Evolutionary conservation across 1,139 yeast genomes (phyloP).

Genomic region (Protomyces gravidus): DNA sequence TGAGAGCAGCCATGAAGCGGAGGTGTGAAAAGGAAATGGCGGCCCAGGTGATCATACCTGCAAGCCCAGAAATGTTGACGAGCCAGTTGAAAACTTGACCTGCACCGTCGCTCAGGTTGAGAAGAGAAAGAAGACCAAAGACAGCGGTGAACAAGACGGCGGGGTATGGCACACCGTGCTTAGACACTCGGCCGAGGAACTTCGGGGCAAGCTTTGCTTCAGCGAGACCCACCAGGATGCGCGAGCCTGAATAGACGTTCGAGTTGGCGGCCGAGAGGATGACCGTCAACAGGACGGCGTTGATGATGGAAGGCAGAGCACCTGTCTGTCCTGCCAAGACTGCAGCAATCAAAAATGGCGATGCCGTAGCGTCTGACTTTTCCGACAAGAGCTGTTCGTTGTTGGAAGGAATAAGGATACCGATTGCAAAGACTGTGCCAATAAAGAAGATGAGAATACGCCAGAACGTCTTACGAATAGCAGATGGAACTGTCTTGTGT

Average conservation of each 20-base stretch:
- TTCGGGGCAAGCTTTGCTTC: slow-evolving; percentile 60
- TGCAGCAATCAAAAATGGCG: slow-evolving; percentile 75
- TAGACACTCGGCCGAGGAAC: slow-evolving; percentile 52
- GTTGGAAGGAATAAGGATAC: slow-evolving; percentile 67
- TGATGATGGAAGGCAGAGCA: slow-evolving; percentile 67
- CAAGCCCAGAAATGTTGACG: slow-evolving; percentile 66
- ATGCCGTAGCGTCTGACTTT: slow-evolving; percentile 47
- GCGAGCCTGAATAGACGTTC: slow-evolving; percentile 58
- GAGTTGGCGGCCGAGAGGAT: slow-evolving; percentile 73
- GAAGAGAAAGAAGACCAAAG: slow-evolving; percentile 53
- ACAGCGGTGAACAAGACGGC: slow-evolving; percentile 48
- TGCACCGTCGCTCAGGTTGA: slow-evolving; percentile 64
- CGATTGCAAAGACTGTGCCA: slow-evolving; percentile 60
- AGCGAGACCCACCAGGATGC: slow-evolving; percentile 60
- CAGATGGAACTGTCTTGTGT: slow-evolving; percentile 72
- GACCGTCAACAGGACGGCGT: slow-evolving; percentile 68
- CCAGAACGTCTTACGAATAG: slow-evolving; percentile 75
- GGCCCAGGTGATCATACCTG: slow-evolving; percentile 52
- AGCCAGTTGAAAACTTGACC: slow-evolving; percentile 75
- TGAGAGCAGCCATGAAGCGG: slow-evolving; percentile 33
- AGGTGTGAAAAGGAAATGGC: slow-evolving; percentile 48
- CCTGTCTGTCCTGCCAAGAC: slow-evolving; percentile 57
- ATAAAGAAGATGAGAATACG: slow-evolving; percentile 79
- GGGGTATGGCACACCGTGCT: slow-evolving; percentile 54
- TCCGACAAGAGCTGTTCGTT: slow-evolving; percentile 49